Base-by-base conservation (phyloP, 2,329 filamentous ascomycete genomes). In the Fusarium equiseti region DNA sequence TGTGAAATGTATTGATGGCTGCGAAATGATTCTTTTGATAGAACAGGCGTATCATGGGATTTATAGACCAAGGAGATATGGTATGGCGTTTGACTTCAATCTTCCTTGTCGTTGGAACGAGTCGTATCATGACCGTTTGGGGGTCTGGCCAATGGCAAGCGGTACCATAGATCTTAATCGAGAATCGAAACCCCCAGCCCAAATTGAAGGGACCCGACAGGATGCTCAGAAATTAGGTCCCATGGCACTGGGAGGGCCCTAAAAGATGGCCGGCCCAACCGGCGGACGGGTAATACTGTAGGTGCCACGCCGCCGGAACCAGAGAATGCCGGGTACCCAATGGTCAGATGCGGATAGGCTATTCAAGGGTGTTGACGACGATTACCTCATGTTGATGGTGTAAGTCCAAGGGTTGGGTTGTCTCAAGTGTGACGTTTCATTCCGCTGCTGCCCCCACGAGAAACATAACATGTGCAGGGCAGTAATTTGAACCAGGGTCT, bases 81-180 rank as follows among this genome's bases (percentile, higher is more conserved):
- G 35, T 38, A 52, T 54, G 32, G 31, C 27, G n/a, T 44, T 46
- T 42, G n/a, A 26, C 31, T 50, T 29, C 22, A 46, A 38, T 20
- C 27, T 50, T 26, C 20, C 48, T 49, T 26, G 24, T 53, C 26
- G 62, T 50, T 66, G 29, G 46, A 29, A 51, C 50, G 45, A 59
- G 24, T 45, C 45, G 35, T 51, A 57, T 29, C 29, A 45, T 59
- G 54, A 48, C 38, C 31, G 20, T 46, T 53, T 56, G 51, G 51
- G 42, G 52, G 26, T 22, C 42, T 22, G 42, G 43, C 73, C 73
- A 75, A 75, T 75, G 27, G 60, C 22, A 49, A 31, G 46, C 31
- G 54, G 66, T 75, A 65, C 73, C 73, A 73, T 58, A 65, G 69
- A 75, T 75, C 73, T 75, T 57, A 58, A 66, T 75, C 35, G 65